Conservation (phyloP, 2,329 filamentous ascomycete species). For the Zymoseptoria crescenta region DNA sequence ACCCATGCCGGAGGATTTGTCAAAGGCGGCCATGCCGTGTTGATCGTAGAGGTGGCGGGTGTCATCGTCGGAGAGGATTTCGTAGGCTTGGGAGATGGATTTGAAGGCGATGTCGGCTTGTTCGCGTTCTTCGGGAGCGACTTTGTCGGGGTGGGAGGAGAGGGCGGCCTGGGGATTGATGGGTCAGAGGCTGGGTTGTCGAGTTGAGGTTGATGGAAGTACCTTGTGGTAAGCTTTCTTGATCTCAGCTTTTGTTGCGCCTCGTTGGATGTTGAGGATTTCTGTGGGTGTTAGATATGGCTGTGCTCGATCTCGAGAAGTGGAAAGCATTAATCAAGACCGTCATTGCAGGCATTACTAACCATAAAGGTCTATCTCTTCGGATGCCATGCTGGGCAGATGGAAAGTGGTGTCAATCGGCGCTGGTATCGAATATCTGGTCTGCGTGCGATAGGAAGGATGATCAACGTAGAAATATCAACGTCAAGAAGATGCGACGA, state of each 20-base stretch:
- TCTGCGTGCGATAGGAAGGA: background rate
- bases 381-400: slow-evolving; percentile 24
- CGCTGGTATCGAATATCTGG: background rate
- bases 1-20: slow-evolving; percentile 57
- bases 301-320: too few species aligned
- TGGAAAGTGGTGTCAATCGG: background rate
- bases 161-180: slow-evolving; percentile 43
- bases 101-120: slow-evolving; percentile 92
- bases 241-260: slow-evolving; percentile 70
- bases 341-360: slow-evolving; percentile 5
- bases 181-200: background rate
- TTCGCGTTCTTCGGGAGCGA: slow-evolving; percentile 73
- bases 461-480: background rate
- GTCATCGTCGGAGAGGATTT: slow-evolving; percentile 93
- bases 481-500: background rate
- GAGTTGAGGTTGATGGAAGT: slow-evolving; percentile 2
- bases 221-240: slow-evolving; percentile 97
- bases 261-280: slow-evolving; percentile 67
- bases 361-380: slow-evolving; percentile 54
- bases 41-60: slow-evolving; percentile 87
- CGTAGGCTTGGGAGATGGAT: slow-evolving; percentile 84
- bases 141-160: slow-evolving; percentile 90
- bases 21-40: slow-evolving; percentile 93
- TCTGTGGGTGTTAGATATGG: slow-evolving; percentile 45
- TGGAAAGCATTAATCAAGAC: background rate